phyloP scores from a whole-genome alignment of 768 basidiomycete species.

The Leucocoprinus sp. region DNA sequence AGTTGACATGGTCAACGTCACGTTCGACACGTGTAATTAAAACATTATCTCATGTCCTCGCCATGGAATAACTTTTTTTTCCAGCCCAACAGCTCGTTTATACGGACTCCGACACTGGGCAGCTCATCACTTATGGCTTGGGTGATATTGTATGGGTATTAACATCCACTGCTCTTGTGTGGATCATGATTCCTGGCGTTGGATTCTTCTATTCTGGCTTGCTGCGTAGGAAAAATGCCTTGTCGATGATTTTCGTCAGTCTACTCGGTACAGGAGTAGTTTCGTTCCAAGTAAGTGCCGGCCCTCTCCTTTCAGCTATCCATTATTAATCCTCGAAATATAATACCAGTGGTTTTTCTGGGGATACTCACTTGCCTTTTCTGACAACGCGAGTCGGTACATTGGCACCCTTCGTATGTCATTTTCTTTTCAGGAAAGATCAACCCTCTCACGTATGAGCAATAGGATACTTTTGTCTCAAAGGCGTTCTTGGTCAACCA shows the following conservation, averaged over 20 bases:
- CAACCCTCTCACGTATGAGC: not conserved
- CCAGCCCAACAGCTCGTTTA: constrained; percentile 8
- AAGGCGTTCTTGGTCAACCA: constrained; percentile 64
- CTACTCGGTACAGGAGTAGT: constrained; percentile 71
- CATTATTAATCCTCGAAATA: constrained; percentile 10
- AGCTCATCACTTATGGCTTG: constrained; percentile 28
- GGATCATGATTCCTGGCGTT: constrained; percentile 79
- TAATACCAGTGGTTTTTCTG: constrained; percentile 99
- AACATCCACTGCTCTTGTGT: constrained; percentile 71
- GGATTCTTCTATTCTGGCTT: constrained; percentile 90
- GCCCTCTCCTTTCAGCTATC: not conserved
- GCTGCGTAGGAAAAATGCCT: constrained; percentile 85
- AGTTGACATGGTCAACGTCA: constrained; percentile 24
- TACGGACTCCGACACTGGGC: not conserved
- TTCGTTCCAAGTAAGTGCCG: constrained; percentile 66
- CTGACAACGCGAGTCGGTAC: constrained; percentile 60
- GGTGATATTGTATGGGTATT: constrained; percentile 55
- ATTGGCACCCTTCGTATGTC: constrained; percentile 81
- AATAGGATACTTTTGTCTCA: constrained; percentile 76
- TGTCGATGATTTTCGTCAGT: constrained; percentile 74
- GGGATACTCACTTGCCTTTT: constrained; percentile 92
- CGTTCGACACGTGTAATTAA: constrained; percentile 23
- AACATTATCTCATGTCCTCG: not conserved
- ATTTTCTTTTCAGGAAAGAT: not conserved
- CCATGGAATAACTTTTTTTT: constrained; percentile 5